These are phyloP conservation scores for Sporothrix schenckii DNA, from an alignment of 2,329 filamentous ascomycete species.

Conservation along the genomic window DNA sequence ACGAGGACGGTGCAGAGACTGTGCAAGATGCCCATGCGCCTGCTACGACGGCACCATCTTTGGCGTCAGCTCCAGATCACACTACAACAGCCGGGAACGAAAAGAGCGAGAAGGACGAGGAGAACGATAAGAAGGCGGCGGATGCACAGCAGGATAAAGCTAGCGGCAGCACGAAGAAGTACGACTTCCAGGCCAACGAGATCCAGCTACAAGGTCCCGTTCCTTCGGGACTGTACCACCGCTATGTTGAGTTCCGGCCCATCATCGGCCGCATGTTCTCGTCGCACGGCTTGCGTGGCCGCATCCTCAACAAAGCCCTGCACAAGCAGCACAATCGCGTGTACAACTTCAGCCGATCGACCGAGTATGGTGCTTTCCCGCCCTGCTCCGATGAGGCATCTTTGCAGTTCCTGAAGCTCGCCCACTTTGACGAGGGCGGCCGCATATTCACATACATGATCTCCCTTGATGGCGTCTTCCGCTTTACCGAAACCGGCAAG, in stretches of 20 bases:
- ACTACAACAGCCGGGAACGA: constrained; percentile 32
- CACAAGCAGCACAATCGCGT: constrained; percentile 88
- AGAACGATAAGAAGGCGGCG: constrained; percentile 36
- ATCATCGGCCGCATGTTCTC: constrained; percentile 90
- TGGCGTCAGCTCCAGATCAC: too few species aligned
- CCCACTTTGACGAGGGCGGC: constrained; percentile 81
- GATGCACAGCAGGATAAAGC: constrained; percentile 45
- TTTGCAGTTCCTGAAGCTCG: constrained; percentile 80
- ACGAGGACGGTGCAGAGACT: constrained; percentile 41
- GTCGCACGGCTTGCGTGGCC: constrained; percentile 73
- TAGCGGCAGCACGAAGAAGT: constrained; percentile 10
- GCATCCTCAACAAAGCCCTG: constrained; percentile 78
- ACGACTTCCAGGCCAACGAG: constrained; percentile 88
- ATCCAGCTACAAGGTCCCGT: constrained; percentile 85
- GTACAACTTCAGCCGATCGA: constrained; percentile 82
- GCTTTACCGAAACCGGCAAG: constrained; percentile 93
- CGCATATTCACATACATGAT: constrained; percentile 91
- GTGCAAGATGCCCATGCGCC: neutral
- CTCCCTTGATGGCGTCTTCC: constrained; percentile 80
- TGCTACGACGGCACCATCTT: neutral
- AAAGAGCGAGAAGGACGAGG: constrained; percentile 44
- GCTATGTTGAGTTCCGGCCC: constrained; percentile 89
- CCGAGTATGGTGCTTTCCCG: constrained; percentile 70
- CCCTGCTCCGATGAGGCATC: constrained; percentile 71
- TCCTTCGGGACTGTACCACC: constrained; percentile 79